A percentile compares a stretch with the other conserved stretches of the same genome.
These are phyloP conservation scores for Caloboletus firmus DNA, from an alignment of 1,284 basidiomycete genomes.

Conservation along the genomic window DNA sequence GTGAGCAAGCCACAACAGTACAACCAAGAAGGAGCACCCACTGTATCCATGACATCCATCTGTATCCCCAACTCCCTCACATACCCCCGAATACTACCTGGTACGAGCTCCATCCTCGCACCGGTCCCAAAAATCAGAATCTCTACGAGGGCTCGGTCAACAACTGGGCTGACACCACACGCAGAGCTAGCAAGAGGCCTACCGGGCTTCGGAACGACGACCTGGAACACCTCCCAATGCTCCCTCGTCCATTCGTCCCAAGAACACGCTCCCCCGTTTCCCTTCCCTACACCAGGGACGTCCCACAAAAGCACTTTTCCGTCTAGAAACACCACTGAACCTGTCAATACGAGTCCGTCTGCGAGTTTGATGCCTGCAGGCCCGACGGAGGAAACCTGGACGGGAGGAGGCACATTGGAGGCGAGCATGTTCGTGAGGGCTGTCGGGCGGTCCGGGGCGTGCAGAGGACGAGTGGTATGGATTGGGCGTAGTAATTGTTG, in stretches of 20 bases:
- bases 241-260: constrained; percentile 72
- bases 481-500: constrained; percentile 11
- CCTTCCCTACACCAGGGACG: constrained; percentile 48
- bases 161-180: background rate
- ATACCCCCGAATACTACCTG: constrained; percentile 66
- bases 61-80: constrained; percentile 83
- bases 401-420: constrained; percentile 63
- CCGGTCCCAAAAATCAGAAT: constrained; percentile 92
- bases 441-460: constrained; percentile 27
- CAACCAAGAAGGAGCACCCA: constrained; percentile 41
- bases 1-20: background rate
- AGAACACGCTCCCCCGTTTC: background rate
- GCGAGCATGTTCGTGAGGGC: constrained; percentile 70
- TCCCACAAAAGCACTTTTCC: constrained; percentile 92
- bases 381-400: constrained; percentile 67
- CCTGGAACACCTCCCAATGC: constrained; percentile 79
- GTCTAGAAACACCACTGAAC: constrained; percentile 81
- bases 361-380: constrained; percentile 61
- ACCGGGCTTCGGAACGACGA: constrained; percentile 86
- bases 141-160: constrained; percentile 50
- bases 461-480: constrained; percentile 16
- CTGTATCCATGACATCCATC: constrained; percentile 93
- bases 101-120: constrained; percentile 66
- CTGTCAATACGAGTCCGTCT: constrained; percentile 77
- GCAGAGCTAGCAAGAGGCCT: constrained; percentile 26